Conservation (phyloP, 2,329 filamentous ascomycete species). For the Corniculantispora saksenae region DNA sequence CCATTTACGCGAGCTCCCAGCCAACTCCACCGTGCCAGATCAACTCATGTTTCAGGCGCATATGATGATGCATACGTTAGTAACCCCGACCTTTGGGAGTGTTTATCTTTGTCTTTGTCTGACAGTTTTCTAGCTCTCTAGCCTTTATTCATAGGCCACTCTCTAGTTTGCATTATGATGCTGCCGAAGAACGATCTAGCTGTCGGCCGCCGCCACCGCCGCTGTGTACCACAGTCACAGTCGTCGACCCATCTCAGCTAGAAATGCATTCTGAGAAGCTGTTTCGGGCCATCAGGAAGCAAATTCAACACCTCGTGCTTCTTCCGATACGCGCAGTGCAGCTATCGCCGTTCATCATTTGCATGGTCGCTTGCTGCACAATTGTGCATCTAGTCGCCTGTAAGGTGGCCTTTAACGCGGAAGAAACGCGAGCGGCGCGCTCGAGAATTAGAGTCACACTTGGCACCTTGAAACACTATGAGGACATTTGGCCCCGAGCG, state of each 20-base stretch:
- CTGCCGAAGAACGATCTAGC: conserved; percentile 1
- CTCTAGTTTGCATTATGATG: conserved; percentile 7
- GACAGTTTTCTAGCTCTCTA: conserved; percentile 3
- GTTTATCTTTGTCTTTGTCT: background rate
- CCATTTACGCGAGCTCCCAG: conserved; percentile 33
- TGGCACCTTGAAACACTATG: conserved; percentile 13
- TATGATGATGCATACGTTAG: conserved; percentile 28
- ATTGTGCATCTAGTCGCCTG: conserved; percentile 9
- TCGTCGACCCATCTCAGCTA: background rate
- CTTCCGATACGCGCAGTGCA: conserved; percentile 6
- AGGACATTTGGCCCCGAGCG: conserved; percentile 15
- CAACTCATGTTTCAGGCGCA: conserved; percentile 33
- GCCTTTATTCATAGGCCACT: conserved; percentile 10
- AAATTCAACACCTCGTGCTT: conserved; percentile 7
- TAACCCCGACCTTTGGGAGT: background rate
- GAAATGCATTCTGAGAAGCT: conserved; percentile 10
- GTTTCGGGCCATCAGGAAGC: conserved; percentile 9
- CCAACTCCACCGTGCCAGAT: conserved; percentile 28
- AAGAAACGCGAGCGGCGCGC: conserved; percentile 4
- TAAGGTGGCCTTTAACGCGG: conserved; percentile 3
- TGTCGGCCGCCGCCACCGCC: conserved; percentile 6
- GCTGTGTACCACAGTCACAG: background rate
- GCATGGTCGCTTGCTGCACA: conserved; percentile 9
- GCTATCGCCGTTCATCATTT: conserved; percentile 10
- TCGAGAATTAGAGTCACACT: conserved; percentile 6